Conservation (phyloP, 2,329 filamentous ascomycete genomes). For the Xylariomycetidae sp. region DNA sequence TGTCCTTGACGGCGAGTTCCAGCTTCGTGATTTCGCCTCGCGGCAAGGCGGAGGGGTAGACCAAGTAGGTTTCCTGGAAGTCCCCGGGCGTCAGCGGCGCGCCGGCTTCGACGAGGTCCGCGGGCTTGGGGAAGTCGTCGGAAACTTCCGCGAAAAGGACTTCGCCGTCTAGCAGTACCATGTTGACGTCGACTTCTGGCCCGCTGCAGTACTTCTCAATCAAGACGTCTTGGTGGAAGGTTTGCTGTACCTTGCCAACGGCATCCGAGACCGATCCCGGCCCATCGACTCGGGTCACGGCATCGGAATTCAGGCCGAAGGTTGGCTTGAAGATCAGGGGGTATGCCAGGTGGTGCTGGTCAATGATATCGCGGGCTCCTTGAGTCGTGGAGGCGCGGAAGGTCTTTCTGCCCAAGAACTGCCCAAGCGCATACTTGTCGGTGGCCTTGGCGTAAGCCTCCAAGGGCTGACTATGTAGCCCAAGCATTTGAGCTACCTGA, state of each 20-base stretch:
- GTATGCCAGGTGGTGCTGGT: constrained; percentile 11
- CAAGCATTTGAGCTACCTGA: constrained; percentile 14
- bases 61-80: constrained; percentile 23
- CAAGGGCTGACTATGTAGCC: too few species aligned
- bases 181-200: constrained; percentile 23
- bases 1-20: constrained; percentile 10
- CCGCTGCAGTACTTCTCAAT: constrained; percentile 22
- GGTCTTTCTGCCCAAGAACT: constrained; percentile 15
- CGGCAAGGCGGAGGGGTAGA: constrained; percentile 23
- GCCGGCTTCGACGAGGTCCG: constrained; percentile 15
- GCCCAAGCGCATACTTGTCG: constrained; percentile 20
- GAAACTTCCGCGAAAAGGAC: constrained; percentile 22
- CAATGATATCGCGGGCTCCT: constrained; percentile 13
- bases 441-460: constrained; percentile 20
- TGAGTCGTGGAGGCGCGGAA: constrained; percentile 14
- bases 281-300: constrained; percentile 19
- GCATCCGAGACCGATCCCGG: constrained; percentile 7
- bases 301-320: constrained; percentile 22
- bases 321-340: constrained; percentile 24
- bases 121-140: constrained; percentile 24
- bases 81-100: not conserved
- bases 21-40: constrained; percentile 13
- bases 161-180: constrained; percentile 20
- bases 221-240: constrained; percentile 15
- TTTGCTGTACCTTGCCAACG: constrained; percentile 11